These are phyloP conservation scores for Pelargonium citronellum DNA, from an alignment of 441 rosid genomes.

Conservation along the genomic window DNA sequence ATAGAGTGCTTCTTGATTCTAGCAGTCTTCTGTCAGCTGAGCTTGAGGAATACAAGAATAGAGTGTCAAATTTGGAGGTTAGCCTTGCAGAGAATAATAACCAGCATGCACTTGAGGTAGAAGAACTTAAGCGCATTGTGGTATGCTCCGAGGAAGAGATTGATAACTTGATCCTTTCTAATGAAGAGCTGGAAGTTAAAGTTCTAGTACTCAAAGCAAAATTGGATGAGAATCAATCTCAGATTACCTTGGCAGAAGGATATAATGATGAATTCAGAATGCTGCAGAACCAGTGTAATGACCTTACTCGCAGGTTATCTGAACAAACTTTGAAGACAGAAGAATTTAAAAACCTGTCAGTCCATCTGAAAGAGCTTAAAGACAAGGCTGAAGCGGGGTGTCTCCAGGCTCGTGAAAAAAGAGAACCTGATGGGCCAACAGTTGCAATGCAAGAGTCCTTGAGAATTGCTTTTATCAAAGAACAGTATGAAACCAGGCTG, in stretches of 20 bases:
- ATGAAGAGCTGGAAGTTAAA: constrained; percentile 55
- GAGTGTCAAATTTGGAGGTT: constrained; percentile 31
- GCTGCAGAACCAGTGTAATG: constrained; percentile 47
- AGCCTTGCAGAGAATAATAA: constrained; percentile 32
- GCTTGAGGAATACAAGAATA: constrained; percentile 40
- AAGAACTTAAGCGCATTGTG: constrained; percentile 42
- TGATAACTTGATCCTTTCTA: constrained; percentile 48
- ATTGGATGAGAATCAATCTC: constrained; percentile 46
- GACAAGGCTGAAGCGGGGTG: constrained; percentile 74
- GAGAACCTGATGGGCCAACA: constrained; percentile 47
- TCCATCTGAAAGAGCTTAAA: constrained; percentile 83
- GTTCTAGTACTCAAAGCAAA: constrained; percentile 48
- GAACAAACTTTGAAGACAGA: constrained; percentile 82
- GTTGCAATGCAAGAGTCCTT: constrained; percentile 77
- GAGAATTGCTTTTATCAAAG: constrained; percentile 96
- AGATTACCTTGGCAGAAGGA: constrained; percentile 32
- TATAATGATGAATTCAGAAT: constrained; percentile 34
- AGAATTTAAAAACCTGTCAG: constrained; percentile 77
- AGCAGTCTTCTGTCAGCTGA: constrained; percentile 38
- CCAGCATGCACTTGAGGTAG: constrained; percentile 42
- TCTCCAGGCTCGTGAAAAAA: constrained; percentile 51
- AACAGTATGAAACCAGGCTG: constrained; percentile 75
- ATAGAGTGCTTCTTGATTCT: constrained; percentile 38
- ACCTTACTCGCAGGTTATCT: constrained; percentile 63
- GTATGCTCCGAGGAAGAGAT: constrained; percentile 49